Percentiles rank a stretch among this genome's conserved stretches.
These are phyloP conservation scores for Berberis vulgaris DNA, from an alignment of 164 flowering plant genomes.

Conservation along the genomic window DNA sequence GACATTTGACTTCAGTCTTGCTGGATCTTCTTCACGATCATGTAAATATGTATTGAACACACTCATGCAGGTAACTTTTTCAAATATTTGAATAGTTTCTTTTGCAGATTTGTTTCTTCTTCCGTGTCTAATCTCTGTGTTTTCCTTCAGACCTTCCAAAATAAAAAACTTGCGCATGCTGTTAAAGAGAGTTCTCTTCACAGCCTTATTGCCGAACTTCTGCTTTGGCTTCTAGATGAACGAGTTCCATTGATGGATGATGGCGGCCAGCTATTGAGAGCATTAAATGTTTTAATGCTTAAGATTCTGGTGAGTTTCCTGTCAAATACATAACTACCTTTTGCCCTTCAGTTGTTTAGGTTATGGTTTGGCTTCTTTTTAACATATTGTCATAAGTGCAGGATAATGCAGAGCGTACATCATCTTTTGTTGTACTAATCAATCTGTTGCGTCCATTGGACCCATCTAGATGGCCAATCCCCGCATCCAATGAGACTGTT, in stretches of 20 bases:
- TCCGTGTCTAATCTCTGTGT: neutral
- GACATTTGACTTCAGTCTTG: no score
- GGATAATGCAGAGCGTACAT: conserved; percentile 98
- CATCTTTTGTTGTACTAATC: conserved; percentile 89
- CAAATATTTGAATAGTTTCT: neutral
- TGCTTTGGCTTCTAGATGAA: conserved; percentile 98
- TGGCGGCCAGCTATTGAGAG: conserved; percentile 94
- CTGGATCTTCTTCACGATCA: no score
- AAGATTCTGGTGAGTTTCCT: conserved; percentile 71
- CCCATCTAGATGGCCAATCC: conserved; percentile 92
- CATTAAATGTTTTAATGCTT: conserved; percentile 94
- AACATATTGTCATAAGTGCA: conserved; percentile 22
- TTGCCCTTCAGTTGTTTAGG: neutral
- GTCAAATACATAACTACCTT: neutral
- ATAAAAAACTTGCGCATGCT: conserved; percentile 85
- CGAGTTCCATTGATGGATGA: conserved; percentile 96
- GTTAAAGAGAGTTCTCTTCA: conserved; percentile 88
- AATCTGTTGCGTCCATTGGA: conserved; percentile 88
- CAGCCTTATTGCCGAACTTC: conserved; percentile 84
- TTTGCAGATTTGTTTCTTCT: neutral
- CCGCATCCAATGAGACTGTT: conserved; percentile 57
- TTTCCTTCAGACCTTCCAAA: conserved; percentile 71
- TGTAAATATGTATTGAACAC: no score
- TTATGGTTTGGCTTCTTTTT: neutral
- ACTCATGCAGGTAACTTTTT: no score